These are phyloP conservation scores for Teunomyces kruisii DNA, from an alignment of 805 yeast species.

Conservation along the genomic window DNA sequence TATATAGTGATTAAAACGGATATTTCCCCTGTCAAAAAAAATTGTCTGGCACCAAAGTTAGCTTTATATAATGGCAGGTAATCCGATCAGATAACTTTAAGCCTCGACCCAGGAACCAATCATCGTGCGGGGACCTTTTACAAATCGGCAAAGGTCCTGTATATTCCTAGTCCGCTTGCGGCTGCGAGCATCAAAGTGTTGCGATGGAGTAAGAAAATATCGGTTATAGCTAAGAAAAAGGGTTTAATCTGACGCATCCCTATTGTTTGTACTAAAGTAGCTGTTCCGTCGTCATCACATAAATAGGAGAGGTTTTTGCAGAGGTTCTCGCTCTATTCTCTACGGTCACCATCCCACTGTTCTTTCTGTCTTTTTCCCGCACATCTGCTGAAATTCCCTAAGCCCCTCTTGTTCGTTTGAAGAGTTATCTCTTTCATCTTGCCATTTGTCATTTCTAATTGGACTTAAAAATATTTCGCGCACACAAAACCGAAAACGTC, in stretches of 20 bases:
- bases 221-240: no score
- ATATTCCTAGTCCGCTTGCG: background rate
- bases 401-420: background rate
- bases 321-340: no score
- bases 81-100: conserved; percentile 7
- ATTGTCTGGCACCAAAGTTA: background rate
- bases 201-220: no score
- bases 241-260: no score
- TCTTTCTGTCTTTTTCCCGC: no score
- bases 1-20: background rate
- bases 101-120: conserved; percentile 4
- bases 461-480: background rate
- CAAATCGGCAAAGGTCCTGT: background rate
- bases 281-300: no score
- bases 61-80: background rate
- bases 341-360: no score
- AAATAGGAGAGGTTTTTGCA: no score
- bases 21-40: conserved; percentile 2
- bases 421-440: conserved; percentile 1
- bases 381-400: background rate
- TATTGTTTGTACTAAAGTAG: no score
- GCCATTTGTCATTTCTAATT: background rate
- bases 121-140: background rate
- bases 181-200: background rate
- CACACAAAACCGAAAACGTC: background rate